Evolutionary conservation across 345 rosid genomes (phyloP).

Genomic region (Brassica rapa): DNA sequence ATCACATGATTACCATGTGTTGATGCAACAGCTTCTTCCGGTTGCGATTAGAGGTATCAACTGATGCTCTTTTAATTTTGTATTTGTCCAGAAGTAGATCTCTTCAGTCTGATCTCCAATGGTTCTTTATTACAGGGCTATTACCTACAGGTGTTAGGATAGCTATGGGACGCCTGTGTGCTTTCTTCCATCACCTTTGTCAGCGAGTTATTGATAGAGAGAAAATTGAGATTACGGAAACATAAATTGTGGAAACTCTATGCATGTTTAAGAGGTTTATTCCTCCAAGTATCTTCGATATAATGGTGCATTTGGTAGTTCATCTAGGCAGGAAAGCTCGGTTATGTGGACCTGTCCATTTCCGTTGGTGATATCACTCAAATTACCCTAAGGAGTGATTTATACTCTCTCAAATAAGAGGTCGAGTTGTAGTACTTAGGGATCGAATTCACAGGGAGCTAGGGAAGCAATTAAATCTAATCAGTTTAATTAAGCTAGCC

Average conservation of each 20-base stretch:
- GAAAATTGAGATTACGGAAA: not conserved
- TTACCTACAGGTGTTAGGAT: not conserved
- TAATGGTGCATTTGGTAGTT: not conserved
- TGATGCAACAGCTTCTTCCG: not conserved
- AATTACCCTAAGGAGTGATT: too few relatives aligned
- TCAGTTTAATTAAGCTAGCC: too few relatives aligned
- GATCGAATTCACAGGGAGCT: too few relatives aligned
- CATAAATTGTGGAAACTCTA: not conserved
- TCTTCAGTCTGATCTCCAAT: too few relatives aligned
- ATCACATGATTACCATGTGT: not conserved
- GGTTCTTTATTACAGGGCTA: too few relatives aligned
- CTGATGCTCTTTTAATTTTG: too few relatives aligned
- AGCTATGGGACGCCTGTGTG: not conserved
- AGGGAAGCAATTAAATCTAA: too few relatives aligned
- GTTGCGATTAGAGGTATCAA: not conserved
- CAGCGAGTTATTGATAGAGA: not conserved
- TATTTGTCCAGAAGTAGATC: too few relatives aligned
- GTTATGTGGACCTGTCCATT: not conserved
- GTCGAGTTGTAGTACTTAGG: too few relatives aligned
- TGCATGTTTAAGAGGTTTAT: not conserved
- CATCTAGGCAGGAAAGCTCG: not conserved
- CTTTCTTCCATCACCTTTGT: not conserved
- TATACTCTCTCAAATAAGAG: too few relatives aligned
- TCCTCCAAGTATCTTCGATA: not conserved
- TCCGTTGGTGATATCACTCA: not conserved